Conservation (phyloP, 139 green algal genomes). For the Coccomyxa sp. region DNA sequence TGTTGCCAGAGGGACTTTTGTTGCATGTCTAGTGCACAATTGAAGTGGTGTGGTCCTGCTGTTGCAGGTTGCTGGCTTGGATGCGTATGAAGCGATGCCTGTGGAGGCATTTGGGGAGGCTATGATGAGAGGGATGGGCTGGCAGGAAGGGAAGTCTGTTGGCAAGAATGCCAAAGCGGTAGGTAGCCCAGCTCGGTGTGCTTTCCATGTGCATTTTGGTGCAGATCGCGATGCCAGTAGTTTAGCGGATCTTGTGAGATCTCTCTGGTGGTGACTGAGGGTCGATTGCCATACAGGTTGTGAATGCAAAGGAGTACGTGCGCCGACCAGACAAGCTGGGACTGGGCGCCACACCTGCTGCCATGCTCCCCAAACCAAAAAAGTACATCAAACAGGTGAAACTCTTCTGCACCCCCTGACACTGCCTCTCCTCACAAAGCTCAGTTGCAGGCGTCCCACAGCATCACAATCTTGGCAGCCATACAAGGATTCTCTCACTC, state of each 20-base stretch:
- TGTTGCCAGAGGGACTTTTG: not conserved
- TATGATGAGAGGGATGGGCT: constrained; percentile 78
- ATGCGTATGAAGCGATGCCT: constrained; percentile 68
- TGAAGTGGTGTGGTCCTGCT: too few relatives aligned
- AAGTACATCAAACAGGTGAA: not conserved
- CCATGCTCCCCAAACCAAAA: not conserved
- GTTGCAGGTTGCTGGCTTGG: constrained; percentile 5
- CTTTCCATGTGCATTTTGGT: not conserved
- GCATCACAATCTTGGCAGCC: not conserved
- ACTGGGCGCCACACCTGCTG: constrained; percentile 56
- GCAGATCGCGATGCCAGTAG: not conserved
- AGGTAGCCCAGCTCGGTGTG: not conserved
- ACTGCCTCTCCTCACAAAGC: not conserved
- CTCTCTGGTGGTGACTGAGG: not conserved
- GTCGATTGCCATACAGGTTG: not conserved
- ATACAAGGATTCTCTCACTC: not conserved
- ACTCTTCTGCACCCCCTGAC: not conserved
- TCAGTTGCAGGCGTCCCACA: not conserved
- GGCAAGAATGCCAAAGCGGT: constrained; percentile 38
- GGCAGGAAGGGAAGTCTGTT: constrained; percentile 70
- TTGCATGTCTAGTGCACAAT: not conserved
- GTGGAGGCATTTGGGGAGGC: constrained; percentile 74
- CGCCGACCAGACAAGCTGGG: constrained; percentile 57
- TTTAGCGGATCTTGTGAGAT: not conserved
- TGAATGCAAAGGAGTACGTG: constrained; percentile 59